phyloP scores from a whole-genome alignment of 805 yeast genomes.

The Kluyveromyces aestuarii region DNA sequence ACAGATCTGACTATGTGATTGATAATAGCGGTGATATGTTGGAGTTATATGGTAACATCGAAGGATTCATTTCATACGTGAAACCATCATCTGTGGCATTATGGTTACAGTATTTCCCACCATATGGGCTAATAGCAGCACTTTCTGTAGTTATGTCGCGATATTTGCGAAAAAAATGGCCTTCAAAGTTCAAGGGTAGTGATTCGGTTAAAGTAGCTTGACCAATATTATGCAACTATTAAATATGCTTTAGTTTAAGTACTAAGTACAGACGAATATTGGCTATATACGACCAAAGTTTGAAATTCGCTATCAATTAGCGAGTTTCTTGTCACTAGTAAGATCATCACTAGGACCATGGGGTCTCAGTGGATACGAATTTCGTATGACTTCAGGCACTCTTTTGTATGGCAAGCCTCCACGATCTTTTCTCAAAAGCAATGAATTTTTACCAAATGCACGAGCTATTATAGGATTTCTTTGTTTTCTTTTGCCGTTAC shows the following conservation, averaged over 20 bases:
- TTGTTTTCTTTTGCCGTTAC: constrained; percentile 5
- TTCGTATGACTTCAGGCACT: constrained; percentile 24
- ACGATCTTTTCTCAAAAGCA: constrained; percentile 25
- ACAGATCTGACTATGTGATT: constrained; percentile 55
- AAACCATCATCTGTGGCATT: constrained; percentile 31
- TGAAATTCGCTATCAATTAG: neutral
- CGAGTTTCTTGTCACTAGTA: neutral
- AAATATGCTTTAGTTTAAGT: neutral
- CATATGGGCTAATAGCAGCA: constrained; percentile 30
- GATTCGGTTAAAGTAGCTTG: neutral
- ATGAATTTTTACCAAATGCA: constrained; percentile 27
- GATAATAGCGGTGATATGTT: constrained; percentile 47
- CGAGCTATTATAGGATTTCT: constrained; percentile 21
- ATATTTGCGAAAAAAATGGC: constrained; percentile 7
- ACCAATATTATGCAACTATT: neutral
- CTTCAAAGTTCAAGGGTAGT: neutral
- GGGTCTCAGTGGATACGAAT: constrained; percentile 23
- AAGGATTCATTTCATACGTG: constrained; percentile 29
- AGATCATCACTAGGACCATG: neutral
- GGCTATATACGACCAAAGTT: neutral
- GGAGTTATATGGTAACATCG: constrained; percentile 36
- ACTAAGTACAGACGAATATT: neutral
- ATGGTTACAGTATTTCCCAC: constrained; percentile 33
- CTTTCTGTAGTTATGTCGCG: constrained; percentile 20
- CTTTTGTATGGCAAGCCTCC: constrained; percentile 29